These are phyloP conservation scores for Striga asiatica DNA, from an alignment of 257 asterid species.

Conservation along the genomic window DNA sequence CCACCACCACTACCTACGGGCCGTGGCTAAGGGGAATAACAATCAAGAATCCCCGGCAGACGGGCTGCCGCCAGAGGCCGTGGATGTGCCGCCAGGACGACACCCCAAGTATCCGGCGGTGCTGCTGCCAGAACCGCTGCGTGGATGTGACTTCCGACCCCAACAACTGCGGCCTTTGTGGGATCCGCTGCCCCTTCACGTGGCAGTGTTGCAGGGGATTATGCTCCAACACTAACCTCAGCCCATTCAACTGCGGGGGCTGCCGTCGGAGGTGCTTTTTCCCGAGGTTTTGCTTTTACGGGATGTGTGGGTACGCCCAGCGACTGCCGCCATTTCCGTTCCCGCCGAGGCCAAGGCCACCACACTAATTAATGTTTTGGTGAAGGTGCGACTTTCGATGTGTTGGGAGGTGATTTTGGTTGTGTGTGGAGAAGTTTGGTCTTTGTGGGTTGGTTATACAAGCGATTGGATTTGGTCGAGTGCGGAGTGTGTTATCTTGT, in stretches of 20 bases:
- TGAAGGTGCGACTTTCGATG: no score
- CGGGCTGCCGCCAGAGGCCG: conserved; percentile 44
- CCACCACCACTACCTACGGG: conserved; percentile 14
- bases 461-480: no score
- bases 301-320: conserved; percentile 52
- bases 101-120: conserved; percentile 21
- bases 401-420: no score
- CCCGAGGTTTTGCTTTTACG: conserved; percentile 31
- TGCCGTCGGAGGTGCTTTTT: conserved; percentile 33
- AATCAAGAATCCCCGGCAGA: conserved; percentile 23
- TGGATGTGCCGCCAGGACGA: conserved; percentile 40
- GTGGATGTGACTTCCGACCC: conserved; percentile 39
- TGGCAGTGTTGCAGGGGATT: conserved; percentile 49
- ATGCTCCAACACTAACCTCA: conserved; percentile 28
- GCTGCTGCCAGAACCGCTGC: conserved; percentile 52
- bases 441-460: no score
- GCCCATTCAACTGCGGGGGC: conserved; percentile 47
- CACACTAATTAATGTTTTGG: no score
- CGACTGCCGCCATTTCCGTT: conserved; percentile 39
- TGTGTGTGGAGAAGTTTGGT: no score
- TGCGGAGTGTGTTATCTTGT: no score
- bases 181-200: conserved; percentile 39
- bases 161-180: conserved; percentile 50
- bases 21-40: conserved; percentile 23
- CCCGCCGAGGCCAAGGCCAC: conserved; percentile 20